These are phyloP conservation scores for Boechera divaricarpa DNA, from an alignment of 345 rosid genomes.

Conservation along the genomic window DNA sequence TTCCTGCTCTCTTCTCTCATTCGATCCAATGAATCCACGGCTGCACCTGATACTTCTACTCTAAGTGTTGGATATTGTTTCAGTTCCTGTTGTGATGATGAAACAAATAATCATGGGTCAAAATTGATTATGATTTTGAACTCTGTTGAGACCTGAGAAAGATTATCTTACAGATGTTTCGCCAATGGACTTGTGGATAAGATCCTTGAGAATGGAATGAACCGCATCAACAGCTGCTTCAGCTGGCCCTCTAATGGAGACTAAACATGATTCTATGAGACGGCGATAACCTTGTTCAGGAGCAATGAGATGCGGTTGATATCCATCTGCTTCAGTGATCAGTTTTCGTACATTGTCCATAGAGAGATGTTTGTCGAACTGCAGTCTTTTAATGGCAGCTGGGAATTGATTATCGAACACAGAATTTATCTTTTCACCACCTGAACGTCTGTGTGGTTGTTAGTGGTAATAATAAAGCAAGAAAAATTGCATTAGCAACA, in stretches of 20 bases:
- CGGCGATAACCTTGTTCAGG: conserved; percentile 98
- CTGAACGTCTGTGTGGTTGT: conserved; percentile 73
- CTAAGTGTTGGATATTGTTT: conserved; percentile 90
- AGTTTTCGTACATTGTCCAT: conserved; percentile 86
- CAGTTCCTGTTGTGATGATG: conserved; percentile 62
- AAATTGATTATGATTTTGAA: not conserved
- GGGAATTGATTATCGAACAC: conserved; percentile 94
- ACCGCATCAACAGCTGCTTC: conserved; percentile 98
- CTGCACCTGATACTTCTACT: conserved; percentile 87
- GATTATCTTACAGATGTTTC: conserved; percentile 62
- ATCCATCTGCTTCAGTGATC: conserved; percentile 97
- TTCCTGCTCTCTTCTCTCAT: conserved; percentile 93
- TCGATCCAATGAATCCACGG: conserved; percentile 79
- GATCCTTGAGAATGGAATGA: conserved; percentile 83
- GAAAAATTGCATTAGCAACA: not conserved
- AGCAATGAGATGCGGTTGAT: conserved; percentile 97
- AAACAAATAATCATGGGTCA: not conserved
- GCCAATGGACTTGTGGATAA: conserved; percentile 76
- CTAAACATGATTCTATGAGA: conserved; percentile 86
- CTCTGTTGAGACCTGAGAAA: not conserved
- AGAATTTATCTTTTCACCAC: conserved; percentile 87
- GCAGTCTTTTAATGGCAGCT: conserved; percentile 87
- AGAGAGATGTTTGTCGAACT: conserved; percentile 89
- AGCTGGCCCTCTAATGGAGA: conserved; percentile 88
- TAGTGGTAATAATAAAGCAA: conserved; percentile 23